A percentile compares a stretch with the other conserved stretches of the same genome.
Evolutionary conservation across 129 eudicot species (phyloP).

Genomic region (Glebionis coronaria): DNA sequence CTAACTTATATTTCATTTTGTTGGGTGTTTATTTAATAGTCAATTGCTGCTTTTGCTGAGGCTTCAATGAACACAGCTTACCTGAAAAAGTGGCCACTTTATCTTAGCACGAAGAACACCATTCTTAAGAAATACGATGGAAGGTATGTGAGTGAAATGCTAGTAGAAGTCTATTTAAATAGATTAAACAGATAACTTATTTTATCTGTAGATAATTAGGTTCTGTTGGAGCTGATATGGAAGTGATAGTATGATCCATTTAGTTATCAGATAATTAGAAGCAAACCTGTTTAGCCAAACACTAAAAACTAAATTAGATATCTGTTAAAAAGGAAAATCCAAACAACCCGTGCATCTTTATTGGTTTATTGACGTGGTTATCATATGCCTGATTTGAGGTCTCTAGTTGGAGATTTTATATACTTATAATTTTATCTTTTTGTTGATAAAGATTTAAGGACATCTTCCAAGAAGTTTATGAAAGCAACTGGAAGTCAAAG

Average conservation of each 20-base stretch:
- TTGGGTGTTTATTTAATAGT: conserved; percentile 40
- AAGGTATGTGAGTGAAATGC: conserved; percentile 41
- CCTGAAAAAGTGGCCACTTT: conserved; percentile 90
- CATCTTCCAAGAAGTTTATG: conserved; percentile 92
- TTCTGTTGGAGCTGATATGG: too few relatives aligned
- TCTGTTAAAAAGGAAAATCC: too few relatives aligned
- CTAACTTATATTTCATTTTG: conserved; percentile 18
- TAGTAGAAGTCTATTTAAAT: too few relatives aligned
- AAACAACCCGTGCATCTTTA: too few relatives aligned
- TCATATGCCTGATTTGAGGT: too few relatives aligned
- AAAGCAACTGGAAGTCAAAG: conserved; percentile 74
- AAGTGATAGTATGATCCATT: too few relatives aligned
- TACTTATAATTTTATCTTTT: not conserved
- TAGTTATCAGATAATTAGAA: too few relatives aligned
- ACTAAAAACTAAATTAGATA: too few relatives aligned
- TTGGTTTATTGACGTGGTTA: too few relatives aligned
- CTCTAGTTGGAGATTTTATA: not conserved
- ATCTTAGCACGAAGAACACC: conserved; percentile 94
- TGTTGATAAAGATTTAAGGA: conserved; percentile 72
- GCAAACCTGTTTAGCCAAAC: too few relatives aligned
- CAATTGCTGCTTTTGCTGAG: conserved; percentile 83
- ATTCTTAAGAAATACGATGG: conserved; percentile 93
- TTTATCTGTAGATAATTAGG: too few relatives aligned
- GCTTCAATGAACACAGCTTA: conserved; percentile 89
- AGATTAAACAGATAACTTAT: too few relatives aligned